phyloP scores from a whole-genome alignment of 106 monocot genomes.

The Triglochin maritima region DNA sequence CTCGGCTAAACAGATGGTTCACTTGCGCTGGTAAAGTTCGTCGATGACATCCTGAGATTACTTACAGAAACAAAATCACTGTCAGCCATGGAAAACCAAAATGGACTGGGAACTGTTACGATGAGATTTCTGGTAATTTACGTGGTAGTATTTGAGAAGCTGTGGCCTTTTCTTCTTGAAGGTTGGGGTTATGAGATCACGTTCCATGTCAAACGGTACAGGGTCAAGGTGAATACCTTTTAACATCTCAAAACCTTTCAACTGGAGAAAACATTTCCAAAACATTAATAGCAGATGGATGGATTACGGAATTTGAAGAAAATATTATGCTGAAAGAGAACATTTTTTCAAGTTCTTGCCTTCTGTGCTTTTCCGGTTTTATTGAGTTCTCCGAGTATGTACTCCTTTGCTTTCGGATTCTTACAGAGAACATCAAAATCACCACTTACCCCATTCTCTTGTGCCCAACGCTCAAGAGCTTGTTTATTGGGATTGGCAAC shows the following conservation, averaged over 20 bases:
- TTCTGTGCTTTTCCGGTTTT: slow-evolving; percentile 67
- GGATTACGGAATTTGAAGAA: no score
- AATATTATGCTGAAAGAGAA: no score
- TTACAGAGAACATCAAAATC: slow-evolving; percentile 59
- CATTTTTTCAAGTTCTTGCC: slow-evolving; percentile 13
- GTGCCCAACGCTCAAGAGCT: slow-evolving; percentile 72
- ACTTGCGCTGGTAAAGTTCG: slow-evolving; percentile 49
- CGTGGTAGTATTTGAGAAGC: slow-evolving; percentile 89
- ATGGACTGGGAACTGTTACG: background rate
- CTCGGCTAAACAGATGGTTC: slow-evolving; percentile 3
- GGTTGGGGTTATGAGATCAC: slow-evolving; percentile 85
- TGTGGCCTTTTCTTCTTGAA: slow-evolving; percentile 92
- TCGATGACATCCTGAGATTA: slow-evolving; percentile 42
- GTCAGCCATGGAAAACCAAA: background rate
- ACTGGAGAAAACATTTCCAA: slow-evolving; percentile 22
- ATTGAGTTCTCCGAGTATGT: slow-evolving; percentile 59
- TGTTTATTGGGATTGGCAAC: slow-evolving; percentile 68
- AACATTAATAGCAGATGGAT: no score
- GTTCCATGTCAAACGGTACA: slow-evolving; percentile 79
- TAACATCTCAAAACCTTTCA: slow-evolving; percentile 87
- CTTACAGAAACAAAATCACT: background rate
- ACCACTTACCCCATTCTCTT: slow-evolving; percentile 40
- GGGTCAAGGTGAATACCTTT: slow-evolving; percentile 86
- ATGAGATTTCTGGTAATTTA: slow-evolving; percentile 7
- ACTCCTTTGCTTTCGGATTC: slow-evolving; percentile 57